These are phyloP conservation scores for Venturiaceae sp. DNA, from an alignment of 2,329 filamentous ascomycete species.

Conservation along the genomic window DNA sequence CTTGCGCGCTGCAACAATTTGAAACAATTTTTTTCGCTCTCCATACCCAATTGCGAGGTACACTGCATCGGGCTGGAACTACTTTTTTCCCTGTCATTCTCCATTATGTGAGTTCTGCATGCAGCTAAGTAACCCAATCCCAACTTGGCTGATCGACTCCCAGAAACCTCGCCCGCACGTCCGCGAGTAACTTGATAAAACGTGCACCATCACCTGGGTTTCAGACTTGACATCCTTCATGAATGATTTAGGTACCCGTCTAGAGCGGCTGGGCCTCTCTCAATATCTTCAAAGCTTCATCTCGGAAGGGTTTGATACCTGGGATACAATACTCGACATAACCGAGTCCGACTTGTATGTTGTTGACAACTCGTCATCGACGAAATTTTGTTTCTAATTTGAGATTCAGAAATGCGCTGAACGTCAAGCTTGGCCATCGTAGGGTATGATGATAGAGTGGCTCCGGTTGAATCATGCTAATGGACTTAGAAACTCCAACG, in stretches of 20 bases:
- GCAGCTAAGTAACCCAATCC: neutral
- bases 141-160: neutral
- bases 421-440: slow-evolving; percentile 71
- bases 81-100: neutral
- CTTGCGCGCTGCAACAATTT: slow-evolving; percentile 28
- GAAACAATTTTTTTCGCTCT: neutral
- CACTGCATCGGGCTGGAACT: neutral
- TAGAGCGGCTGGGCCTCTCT: slow-evolving; percentile 67
- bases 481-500: slow-evolving; percentile 63
- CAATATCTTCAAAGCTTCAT: slow-evolving; percentile 67
- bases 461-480: neutral
- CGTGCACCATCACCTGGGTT: neutral
- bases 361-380: neutral
- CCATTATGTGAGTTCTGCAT: neutral
- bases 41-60: slow-evolving; percentile 1
- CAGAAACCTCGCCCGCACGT: neutral
- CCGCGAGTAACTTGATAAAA: neutral
- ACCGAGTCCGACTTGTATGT: slow-evolving; percentile 72
- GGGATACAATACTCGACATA: slow-evolving; percentile 76
- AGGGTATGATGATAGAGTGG: slow-evolving; percentile 45
- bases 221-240: slow-evolving; percentile 30
- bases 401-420: slow-evolving; percentile 52
- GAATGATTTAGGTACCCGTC: slow-evolving; percentile 56
- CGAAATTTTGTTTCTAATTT: neutral
- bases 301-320: slow-evolving; percentile 74